These are phyloP conservation scores for Carex parvula DNA, from an alignment of 176 grass and related monocot species.

Conservation along the genomic window DNA sequence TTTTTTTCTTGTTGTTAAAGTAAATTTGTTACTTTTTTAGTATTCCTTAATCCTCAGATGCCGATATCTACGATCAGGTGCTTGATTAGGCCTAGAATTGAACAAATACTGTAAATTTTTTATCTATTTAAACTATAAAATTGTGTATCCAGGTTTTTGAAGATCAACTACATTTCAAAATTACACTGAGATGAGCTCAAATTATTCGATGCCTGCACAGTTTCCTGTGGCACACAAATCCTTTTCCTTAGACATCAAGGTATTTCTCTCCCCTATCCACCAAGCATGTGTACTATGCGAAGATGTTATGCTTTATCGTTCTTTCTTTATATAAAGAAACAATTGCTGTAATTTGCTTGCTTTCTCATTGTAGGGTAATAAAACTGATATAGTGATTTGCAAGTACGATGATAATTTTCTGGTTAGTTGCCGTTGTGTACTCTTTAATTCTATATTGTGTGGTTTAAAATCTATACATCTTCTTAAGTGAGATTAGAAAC, in stretches of 20 bases:
- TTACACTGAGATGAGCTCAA: conserved; percentile 36
- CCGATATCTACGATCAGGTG: not conserved
- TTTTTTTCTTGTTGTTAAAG: not conserved
- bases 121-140: not conserved
- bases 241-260: conserved; percentile 70
- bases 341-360: not conserved
- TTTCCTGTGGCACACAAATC: conserved; percentile 58
- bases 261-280: conserved; percentile 9
- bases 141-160: not conserved
- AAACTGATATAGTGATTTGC: conserved; percentile 69
- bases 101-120: not conserved
- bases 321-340: not conserved
- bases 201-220: not conserved
- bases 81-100: not conserved
- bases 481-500: conserved; percentile 23
- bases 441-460: not conserved
- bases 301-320: not conserved
- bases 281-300: not conserved
- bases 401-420: conserved; percentile 77
- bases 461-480: conserved; percentile 1
- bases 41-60: not conserved
- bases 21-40: too few relatives aligned
- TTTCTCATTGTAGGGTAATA: conserved; percentile 57
- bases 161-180: not conserved
- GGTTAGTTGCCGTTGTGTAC: conserved; percentile 38